A percentile compares a stretch with the other conserved stretches of the same genome.
These are phyloP conservation scores for Dactylellina parvicollis DNA, from an alignment of 2,329 filamentous ascomycete genomes.

Conservation along the genomic window DNA sequence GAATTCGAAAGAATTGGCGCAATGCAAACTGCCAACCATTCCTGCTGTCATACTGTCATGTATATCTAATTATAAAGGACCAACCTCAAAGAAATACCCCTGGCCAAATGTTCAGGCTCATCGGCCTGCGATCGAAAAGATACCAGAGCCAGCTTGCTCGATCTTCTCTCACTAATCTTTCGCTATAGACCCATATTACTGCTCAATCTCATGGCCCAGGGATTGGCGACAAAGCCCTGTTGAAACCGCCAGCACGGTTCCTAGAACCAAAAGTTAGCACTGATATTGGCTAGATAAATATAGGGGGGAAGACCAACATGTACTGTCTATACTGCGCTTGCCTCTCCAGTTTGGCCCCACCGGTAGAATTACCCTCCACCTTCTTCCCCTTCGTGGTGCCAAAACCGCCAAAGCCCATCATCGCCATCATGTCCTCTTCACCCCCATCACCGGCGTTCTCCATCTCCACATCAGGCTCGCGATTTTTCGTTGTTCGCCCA, in stretches of 20 bases:
- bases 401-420: slow-evolving; percentile 92
- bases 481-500: slow-evolving; percentile 20
- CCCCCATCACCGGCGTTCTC: slow-evolving; percentile 69
- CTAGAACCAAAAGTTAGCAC: slow-evolving; percentile 13
- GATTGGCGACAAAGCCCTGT: slow-evolving; percentile 75
- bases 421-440: slow-evolving; percentile 78
- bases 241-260: slow-evolving; percentile 84
- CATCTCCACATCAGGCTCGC: slow-evolving; percentile 62
- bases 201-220: slow-evolving; percentile 27
- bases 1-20: no score
- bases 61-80: no score
- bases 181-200: neutral
- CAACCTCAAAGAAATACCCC: no score
- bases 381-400: slow-evolving; percentile 89
- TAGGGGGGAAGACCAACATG: slow-evolving; percentile 67
- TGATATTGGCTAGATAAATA: neutral
- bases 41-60: no score
- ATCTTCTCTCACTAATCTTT: neutral
- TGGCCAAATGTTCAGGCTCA: no score
- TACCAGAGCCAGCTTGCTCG: neutral
- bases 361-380: slow-evolving; percentile 83
- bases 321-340: slow-evolving; percentile 95
- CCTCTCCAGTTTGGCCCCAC: slow-evolving; percentile 87
- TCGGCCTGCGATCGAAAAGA: no score
- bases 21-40: no score